phyloP scores from a whole-genome alignment of 2,329 filamentous ascomycete species.

The Pseudodiploospora longispora region DNA sequence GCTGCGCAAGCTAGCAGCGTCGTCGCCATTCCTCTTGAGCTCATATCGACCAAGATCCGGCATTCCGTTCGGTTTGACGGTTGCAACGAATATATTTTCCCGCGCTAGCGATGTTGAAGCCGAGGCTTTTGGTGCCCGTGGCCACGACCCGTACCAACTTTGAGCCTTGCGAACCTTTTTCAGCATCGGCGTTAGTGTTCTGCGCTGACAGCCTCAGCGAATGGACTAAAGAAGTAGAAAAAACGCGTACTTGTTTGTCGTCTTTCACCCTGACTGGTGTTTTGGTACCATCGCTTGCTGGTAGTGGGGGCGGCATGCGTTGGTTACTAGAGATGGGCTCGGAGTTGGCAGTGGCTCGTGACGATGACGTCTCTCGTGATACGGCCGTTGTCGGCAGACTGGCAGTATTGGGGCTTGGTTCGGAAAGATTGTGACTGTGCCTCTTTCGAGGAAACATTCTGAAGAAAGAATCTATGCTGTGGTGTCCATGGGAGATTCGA shows the following conservation, averaged over 20 bases:
- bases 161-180: constrained; percentile 41
- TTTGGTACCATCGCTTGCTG: constrained; percentile 5
- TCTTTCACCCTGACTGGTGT: neutral
- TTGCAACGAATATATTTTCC: constrained; percentile 53
- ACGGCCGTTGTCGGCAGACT: constrained; percentile 12
- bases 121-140: constrained; percentile 45
- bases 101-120: constrained; percentile 53
- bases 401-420: constrained; percentile 9
- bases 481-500: neutral
- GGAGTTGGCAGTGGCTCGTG: constrained; percentile 9
- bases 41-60: constrained; percentile 47
- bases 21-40: constrained; percentile 26
- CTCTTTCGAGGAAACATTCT: constrained; percentile 27
- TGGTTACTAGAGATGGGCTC: constrained; percentile 4
- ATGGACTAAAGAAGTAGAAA: neutral
- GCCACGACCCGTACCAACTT: constrained; percentile 59
- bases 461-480: neutral
- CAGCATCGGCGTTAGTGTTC: constrained; percentile 1
- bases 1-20: constrained; percentile 22
- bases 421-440: constrained; percentile 21
- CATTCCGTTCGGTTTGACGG: constrained; percentile 35
- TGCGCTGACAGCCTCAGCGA: neutral
- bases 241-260: neutral
- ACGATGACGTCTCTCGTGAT: constrained; percentile 11
- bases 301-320: constrained; percentile 4